Percentiles rank a stretch among this genome's conserved stretches.
Conservation (phyloP, 192 early-diverging fungal genomes). For the Irineochytrium annulatum region DNA sequence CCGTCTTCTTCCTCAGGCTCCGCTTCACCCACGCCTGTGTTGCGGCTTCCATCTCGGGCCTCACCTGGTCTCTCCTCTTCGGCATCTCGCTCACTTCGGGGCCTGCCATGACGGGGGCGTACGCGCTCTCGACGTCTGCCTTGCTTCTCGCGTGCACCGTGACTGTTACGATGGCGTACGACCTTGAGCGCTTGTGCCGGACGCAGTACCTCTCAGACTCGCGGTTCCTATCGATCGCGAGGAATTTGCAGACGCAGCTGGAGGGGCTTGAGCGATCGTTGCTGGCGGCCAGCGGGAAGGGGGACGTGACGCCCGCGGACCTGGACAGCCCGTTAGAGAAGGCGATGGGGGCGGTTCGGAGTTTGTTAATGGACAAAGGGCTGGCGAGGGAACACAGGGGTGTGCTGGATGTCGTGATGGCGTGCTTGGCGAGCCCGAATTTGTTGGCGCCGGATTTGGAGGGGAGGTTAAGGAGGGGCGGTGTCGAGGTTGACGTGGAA, state of each 20-base stretch:
- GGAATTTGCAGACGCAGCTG: constrained; percentile 45
- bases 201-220: constrained; percentile 48
- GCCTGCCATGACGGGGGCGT: constrained; percentile 14
- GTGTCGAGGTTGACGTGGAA: constrained; percentile 50
- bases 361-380: constrained; percentile 35
- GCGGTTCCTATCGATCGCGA: constrained; percentile 38
- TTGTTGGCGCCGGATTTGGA: constrained; percentile 52
- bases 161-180: constrained; percentile 40
- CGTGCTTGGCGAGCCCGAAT: constrained; percentile 43
- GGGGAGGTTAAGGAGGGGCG: constrained; percentile 43
- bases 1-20: constrained; percentile 42
- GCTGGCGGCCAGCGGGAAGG: constrained; percentile 16
- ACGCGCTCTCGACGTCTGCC: constrained; percentile 29
- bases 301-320: constrained; percentile 29
- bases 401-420: constrained; percentile 43
- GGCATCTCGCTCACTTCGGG: constrained; percentile 1
- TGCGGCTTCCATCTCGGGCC: constrained; percentile 28
- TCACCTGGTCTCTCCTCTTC: constrained; percentile 40
- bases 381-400: constrained; percentile 34
- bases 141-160: constrained; percentile 35
- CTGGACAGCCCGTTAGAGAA: constrained; percentile 55
- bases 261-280: constrained; percentile 37
- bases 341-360: constrained; percentile 40
- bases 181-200: constrained; percentile 37
- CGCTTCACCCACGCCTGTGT: constrained; percentile 40